phyloP scores from a whole-genome alignment of 257 asterid genomes.

The Anisodus acutangulus region DNA sequence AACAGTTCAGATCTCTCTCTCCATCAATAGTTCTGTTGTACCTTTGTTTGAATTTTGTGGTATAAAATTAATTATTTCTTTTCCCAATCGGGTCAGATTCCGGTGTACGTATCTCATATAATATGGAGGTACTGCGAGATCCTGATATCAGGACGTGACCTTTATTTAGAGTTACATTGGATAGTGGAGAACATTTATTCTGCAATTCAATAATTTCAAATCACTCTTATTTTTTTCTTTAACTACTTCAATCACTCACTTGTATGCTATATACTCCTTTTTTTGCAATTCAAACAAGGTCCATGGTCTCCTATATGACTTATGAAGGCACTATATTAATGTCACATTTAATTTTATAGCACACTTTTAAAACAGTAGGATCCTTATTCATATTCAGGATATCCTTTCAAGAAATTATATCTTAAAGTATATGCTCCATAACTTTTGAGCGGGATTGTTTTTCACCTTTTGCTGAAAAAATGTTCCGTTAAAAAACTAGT shows the following conservation, averaged over 20 bases:
- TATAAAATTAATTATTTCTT: constrained; percentile 19
- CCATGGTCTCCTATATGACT: too few species aligned
- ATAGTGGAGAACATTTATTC: constrained; percentile 76
- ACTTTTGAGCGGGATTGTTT: constrained; percentile 2
- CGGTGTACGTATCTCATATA: constrained; percentile 54
- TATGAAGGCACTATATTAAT: too few species aligned
- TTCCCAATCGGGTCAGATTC: constrained; percentile 57
- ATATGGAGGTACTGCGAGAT: constrained; percentile 89
- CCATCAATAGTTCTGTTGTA: constrained; percentile 25
- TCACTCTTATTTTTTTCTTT: constrained; percentile 13
- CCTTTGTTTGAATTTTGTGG: constrained; percentile 13
- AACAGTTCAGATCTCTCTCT: constrained; percentile 30
- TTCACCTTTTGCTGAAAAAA: not conserved
- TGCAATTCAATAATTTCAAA: too few species aligned
- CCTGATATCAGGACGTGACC: constrained; percentile 64
- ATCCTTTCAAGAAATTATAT: too few species aligned
- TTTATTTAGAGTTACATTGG: constrained; percentile 75
- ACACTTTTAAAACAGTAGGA: too few species aligned
- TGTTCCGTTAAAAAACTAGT: constrained; percentile 8
- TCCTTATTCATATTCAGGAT: too few species aligned
- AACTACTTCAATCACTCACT: constrained; percentile 16
- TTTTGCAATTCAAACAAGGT: not conserved
- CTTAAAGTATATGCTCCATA: not conserved
- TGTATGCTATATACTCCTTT: constrained; percentile 10
- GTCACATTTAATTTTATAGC: too few species aligned